These are phyloP conservation scores for Pestalotiopsis sp. DNA, from an alignment of 2,329 filamentous ascomycete species.

Conservation along the genomic window DNA sequence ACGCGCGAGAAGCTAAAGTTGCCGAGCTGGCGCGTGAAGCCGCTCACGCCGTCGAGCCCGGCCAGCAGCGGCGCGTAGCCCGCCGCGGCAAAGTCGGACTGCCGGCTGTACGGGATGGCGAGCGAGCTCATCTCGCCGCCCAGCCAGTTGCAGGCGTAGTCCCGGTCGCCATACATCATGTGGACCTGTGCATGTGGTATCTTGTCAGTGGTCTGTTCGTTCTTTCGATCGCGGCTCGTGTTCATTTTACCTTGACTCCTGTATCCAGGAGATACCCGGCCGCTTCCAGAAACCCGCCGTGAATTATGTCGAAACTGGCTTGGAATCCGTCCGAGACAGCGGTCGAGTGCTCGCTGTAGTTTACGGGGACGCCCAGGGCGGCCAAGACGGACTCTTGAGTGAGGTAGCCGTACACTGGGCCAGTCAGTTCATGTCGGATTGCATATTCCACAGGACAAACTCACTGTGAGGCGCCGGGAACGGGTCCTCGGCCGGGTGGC, in stretches of 20 bases:
- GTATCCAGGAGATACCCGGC: slow-evolving; percentile 56
- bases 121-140: slow-evolving; percentile 56
- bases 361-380: slow-evolving; percentile 61
- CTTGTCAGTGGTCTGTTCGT: neutral
- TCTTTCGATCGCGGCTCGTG: slow-evolving; percentile 38
- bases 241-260: slow-evolving; percentile 55
- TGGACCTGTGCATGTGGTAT: slow-evolving; percentile 25
- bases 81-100: slow-evolving; percentile 49
- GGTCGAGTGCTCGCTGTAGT: slow-evolving; percentile 51
- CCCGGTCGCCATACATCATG: slow-evolving; percentile 60
- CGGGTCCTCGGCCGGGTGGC: slow-evolving; percentile 46
- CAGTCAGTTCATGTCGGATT: neutral
- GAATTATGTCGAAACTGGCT: slow-evolving; percentile 32
- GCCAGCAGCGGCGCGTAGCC: slow-evolving; percentile 68
- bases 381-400: slow-evolving; percentile 58
- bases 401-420: slow-evolving; percentile 48
- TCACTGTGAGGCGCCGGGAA: slow-evolving; percentile 52
- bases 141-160: slow-evolving; percentile 60
- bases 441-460: slow-evolving; percentile 22
- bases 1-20: slow-evolving; percentile 66
- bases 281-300: slow-evolving; percentile 42
- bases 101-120: slow-evolving; percentile 45
- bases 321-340: slow-evolving; percentile 49
- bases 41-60: slow-evolving; percentile 43
- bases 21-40: slow-evolving; percentile 57